Conservation (phyloP, 306 rosid genomes). For the Vigna hirtella region DNA sequence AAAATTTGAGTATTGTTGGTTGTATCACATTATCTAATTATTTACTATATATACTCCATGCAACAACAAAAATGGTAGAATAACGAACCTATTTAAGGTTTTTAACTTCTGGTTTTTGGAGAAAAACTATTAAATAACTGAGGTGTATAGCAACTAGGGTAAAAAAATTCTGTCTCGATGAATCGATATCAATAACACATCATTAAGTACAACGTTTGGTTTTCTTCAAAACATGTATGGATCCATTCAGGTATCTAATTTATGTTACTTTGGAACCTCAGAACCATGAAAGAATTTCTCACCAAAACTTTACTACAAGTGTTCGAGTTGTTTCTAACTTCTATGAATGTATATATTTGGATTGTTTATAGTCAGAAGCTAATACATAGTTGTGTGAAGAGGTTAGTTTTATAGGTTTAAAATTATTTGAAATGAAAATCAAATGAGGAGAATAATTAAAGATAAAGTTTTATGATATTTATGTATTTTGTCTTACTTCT, state of each 20-base stretch:
- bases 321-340: too few relatives aligned
- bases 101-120: not conserved
- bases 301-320: not conserved
- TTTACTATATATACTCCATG: not conserved
- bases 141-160: too few relatives aligned
- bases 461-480: not conserved
- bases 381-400: not conserved
- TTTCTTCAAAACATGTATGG: not conserved
- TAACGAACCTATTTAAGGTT: not conserved
- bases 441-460: not conserved
- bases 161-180: too few relatives aligned
- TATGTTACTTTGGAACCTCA: not conserved
- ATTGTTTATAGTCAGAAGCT: not conserved
- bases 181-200: not conserved
- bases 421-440: not conserved
- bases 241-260: not conserved
- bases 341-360: too few relatives aligned
- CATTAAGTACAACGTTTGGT: too few relatives aligned
- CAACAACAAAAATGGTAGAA: conserved; percentile 1
- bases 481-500: conserved; percentile 61
- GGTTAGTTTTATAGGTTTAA: not conserved
- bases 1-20: not conserved
- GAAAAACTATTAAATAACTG: not conserved
- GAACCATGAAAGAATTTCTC: not conserved
- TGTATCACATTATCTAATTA: not conserved